Base-by-base conservation (phyloP, 2,329 filamentous ascomycete species). In the Microsporum audouinii region DNA sequence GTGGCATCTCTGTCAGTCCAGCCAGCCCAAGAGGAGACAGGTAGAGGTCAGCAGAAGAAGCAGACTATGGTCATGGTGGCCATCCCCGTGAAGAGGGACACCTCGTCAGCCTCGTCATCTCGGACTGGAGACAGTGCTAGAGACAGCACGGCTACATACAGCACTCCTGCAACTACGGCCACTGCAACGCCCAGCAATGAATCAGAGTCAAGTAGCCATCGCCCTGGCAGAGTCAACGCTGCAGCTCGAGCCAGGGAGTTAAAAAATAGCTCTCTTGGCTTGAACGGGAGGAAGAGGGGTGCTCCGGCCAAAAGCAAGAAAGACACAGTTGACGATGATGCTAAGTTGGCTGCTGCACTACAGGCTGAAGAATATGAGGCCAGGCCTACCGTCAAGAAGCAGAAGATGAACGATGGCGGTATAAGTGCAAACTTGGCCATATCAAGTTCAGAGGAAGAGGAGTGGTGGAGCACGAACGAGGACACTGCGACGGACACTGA, bases 121-220 rank as follows among this genome's bases (percentile, higher is more conserved):
- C 29, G 4, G 29, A 10, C 29, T 5, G 77, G 77, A 2, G 65
- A 71, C 34, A 72, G 73, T 4, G 72, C 73, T 38, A 70, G 70
- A 7, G 71, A 72, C 34, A 7, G 29, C 4, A 74, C 75, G 4
- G 80, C 75, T 8, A 75, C 78, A 17, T 81, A 80, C 66, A 84
- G 83, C 62, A 88, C 85, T 2, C 84, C 84, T 3, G 81, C 77
- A 41, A 88, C 85, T 23, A 86, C 82, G 70, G 76, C 79, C 60
- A 74, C 77, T 55, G 77, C 75, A 17, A 86, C 84, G 7, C 84
- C 83, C 2, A 77, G 75, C 27, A 74, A 76, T 29, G 77, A 77
- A 12, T 70, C 73, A 57, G 67, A 67, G 33, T 70, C 65, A 23
- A 62, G 61, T 36, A 38, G 60, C 4, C 14, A 27, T 10, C 45